Percentiles rank a stretch among this genome's conserved stretches.
These are phyloP conservation scores for Apiosordaria backusii DNA, from an alignment of 495 filamentous ascomycete genomes.

Conservation along the genomic window DNA sequence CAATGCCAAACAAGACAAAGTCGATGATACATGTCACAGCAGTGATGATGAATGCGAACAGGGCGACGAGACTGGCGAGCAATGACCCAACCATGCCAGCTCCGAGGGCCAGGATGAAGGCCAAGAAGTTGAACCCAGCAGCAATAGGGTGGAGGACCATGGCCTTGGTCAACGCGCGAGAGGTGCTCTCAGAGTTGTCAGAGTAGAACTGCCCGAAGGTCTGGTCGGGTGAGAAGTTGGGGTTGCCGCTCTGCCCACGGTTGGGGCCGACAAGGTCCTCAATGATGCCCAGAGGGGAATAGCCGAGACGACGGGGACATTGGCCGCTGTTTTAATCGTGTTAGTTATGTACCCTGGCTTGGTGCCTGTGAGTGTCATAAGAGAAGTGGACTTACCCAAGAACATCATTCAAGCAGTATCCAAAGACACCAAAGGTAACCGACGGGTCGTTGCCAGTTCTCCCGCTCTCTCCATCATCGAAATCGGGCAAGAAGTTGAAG, in stretches of 20 bases:
- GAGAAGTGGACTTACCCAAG: slow-evolving; percentile 22
- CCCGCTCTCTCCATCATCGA: neutral
- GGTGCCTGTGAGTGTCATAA: slow-evolving; percentile 18
- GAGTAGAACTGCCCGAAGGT: slow-evolving; percentile 31
- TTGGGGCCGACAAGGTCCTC: slow-evolving; percentile 30
- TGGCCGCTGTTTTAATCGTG: slow-evolving; percentile 30
- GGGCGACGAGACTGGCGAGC: slow-evolving; percentile 45
- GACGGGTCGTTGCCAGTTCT: slow-evolving; percentile 4
- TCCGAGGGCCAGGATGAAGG: slow-evolving; percentile 53
- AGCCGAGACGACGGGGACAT: slow-evolving; percentile 50
- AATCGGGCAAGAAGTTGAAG: neutral
- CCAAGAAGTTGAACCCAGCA: slow-evolving; percentile 54
- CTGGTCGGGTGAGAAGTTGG: neutral
- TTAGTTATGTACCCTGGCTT: slow-evolving; percentile 3
- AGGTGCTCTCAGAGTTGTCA: slow-evolving; percentile 38
- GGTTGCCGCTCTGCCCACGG: neutral
- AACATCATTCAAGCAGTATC: slow-evolving; percentile 44
- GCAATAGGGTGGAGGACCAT: slow-evolving; percentile 62
- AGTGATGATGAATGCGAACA: slow-evolving; percentile 53
- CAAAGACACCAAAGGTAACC: slow-evolving; percentile 58
- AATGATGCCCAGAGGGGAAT: slow-evolving; percentile 48
- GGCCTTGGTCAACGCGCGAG: slow-evolving; percentile 50
- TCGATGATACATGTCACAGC: slow-evolving; percentile 53
- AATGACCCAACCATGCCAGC: slow-evolving; percentile 52
- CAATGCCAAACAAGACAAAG: slow-evolving; percentile 53